phyloP scores from a whole-genome alignment of 2,329 filamentous ascomycete genomes.

The Colletotrichum musicola region DNA sequence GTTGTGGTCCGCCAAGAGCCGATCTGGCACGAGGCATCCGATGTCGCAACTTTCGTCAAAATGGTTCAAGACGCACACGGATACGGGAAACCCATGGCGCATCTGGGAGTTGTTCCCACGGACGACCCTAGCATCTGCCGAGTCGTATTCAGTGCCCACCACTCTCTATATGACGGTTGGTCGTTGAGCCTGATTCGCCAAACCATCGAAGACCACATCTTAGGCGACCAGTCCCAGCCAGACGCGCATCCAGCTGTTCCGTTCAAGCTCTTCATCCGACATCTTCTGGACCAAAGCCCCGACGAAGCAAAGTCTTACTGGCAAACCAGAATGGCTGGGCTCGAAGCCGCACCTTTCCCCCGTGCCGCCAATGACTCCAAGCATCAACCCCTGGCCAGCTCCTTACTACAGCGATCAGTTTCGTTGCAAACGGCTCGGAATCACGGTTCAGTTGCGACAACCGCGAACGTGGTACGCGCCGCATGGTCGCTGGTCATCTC shows the following conservation, averaged over 20 bases:
- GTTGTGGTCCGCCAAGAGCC: constrained; percentile 36
- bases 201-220: not conserved
- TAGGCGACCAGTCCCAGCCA: not conserved
- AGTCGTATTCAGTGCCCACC: constrained; percentile 49
- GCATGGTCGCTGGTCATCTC: constrained; percentile 51
- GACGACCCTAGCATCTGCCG: constrained; percentile 28
- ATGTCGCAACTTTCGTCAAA: constrained; percentile 12
- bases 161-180: constrained; percentile 48
- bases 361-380: not conserved
- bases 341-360: constrained; percentile 13
- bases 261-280: constrained; percentile 21
- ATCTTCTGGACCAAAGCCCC: not conserved
- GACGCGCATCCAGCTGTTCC: not conserved
- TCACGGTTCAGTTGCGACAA: not conserved
- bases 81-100: constrained; percentile 37
- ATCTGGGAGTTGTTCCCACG: constrained; percentile 36
- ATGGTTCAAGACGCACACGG: constrained; percentile 7
- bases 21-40: constrained; percentile 5
- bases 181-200: constrained; percentile 8
- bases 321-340: constrained; percentile 9
- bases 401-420: not conserved
- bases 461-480: constrained; percentile 42
- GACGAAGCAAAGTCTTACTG: constrained; percentile 4
- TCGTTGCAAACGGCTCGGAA: not conserved
- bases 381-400: constrained; percentile 15